phyloP scores from a whole-genome alignment of 108 stramenopile species.

The Bacterosira constricta region DNA sequence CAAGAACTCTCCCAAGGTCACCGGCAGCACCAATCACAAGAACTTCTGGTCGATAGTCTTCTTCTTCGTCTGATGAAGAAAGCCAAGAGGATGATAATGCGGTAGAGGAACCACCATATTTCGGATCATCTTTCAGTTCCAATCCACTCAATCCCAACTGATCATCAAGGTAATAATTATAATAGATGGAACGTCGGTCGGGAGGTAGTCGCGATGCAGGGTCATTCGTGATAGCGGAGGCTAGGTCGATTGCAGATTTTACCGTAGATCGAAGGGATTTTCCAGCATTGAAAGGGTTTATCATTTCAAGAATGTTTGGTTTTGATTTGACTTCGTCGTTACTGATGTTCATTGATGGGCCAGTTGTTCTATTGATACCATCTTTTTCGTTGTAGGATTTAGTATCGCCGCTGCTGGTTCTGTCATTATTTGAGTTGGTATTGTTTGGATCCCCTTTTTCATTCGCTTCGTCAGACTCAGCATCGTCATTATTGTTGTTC shows the following conservation, averaged over 20 bases:
- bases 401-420: no score
- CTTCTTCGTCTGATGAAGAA: constrained; percentile 29
- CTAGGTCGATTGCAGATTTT: constrained; percentile 42
- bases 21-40: constrained; percentile 91
- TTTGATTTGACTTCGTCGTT: background rate
- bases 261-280: constrained; percentile 66
- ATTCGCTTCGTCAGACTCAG: background rate
- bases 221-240: constrained; percentile 30
- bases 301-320: constrained; percentile 25
- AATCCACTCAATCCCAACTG: constrained; percentile 31
- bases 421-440: no score
- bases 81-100: constrained; percentile 7
- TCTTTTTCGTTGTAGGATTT: background rate
- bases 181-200: constrained; percentile 38
- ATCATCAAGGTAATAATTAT: constrained; percentile 47
- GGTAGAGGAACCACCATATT: background rate
- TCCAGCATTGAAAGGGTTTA: constrained; percentile 84
- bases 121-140: constrained; percentile 27
- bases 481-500: background rate
- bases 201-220: constrained; percentile 19
- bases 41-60: constrained; percentile 80
- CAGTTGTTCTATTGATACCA: background rate
- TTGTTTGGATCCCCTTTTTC: background rate
- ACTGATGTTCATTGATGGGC: background rate
- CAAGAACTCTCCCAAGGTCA: constrained; percentile 81